phyloP scores from a whole-genome alignment of 768 basidiomycete species.

The Leucogyrophana mollusca region DNA sequence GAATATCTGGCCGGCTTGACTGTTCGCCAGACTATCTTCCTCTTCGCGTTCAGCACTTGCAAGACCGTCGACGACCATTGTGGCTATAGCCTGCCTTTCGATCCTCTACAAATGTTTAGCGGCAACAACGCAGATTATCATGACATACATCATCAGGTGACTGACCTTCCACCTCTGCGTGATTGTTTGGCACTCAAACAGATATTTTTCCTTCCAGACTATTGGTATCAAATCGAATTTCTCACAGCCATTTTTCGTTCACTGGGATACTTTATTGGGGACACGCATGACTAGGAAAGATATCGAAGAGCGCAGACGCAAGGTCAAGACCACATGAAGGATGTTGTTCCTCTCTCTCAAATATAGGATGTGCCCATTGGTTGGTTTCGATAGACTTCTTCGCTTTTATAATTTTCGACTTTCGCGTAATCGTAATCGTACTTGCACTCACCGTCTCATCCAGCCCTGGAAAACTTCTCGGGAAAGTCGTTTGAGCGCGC shows the following conservation, averaged over 20 bases:
- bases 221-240: slow-evolving; percentile 93
- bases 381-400: too few relatives aligned
- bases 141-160: slow-evolving; percentile 94
- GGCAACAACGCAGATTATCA: slow-evolving; percentile 95
- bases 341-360: too few relatives aligned
- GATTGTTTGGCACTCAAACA: not conserved
- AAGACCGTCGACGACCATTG: slow-evolving; percentile 98
- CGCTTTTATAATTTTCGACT: too few relatives aligned
- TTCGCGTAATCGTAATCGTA: too few relatives aligned
- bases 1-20: slow-evolving; percentile 68
- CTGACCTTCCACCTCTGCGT: slow-evolving; percentile 17
- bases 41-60: slow-evolving; percentile 80
- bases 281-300: slow-evolving; percentile 76
- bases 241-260: slow-evolving; percentile 89
- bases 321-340: slow-evolving; percentile 12
- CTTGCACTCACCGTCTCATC: too few relatives aligned
- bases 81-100: slow-evolving; percentile 86
- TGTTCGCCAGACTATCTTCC: slow-evolving; percentile 77
- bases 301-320: slow-evolving; percentile 47
- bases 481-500: too few relatives aligned
- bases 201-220: not conserved
- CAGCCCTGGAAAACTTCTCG: too few relatives aligned
- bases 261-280: slow-evolving; percentile 84
- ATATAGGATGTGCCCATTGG: too few relatives aligned
- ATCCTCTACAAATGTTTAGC: slow-evolving; percentile 84